Evolutionary conservation across 1,284 basidiomycete species (phyloP), one percentile per base, ranked within the genome.

Genomic region (Fomitopsis palustris): DNA sequence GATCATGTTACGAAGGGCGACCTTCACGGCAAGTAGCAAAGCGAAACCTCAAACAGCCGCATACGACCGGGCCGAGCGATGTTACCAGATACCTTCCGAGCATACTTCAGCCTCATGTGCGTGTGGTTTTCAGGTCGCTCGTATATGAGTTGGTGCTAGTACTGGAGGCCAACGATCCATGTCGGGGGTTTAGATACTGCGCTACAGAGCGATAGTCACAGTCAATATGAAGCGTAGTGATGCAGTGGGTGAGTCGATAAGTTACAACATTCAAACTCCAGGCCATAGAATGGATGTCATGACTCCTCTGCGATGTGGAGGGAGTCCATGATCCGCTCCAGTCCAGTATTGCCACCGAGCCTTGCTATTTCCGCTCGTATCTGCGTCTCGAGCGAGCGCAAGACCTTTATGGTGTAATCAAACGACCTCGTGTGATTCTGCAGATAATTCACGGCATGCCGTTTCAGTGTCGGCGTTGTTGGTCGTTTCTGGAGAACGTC

Each of bases 401-500:
- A 73, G 0, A 93, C 90, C 0, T 72, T 97, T 29, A 45, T 33
- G 29, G 17, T 21, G 25, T 42, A 55, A 51, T 43, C 83, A 65
- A 93, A 92, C 0, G 89, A 90, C 56, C 82, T 78, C 0, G 90
- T 93, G 19, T 80, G 71, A 19, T 81, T 69, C n/a, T 77, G 76
- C 67, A 96, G 82, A 70, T 94, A 93, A 17, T 83, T 77, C 58
- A 96, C 92, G 0, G 87, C 85, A 66, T 93, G 88, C 0, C 75
- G 73, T 69, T 96, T 96, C 55, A 93, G 77, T 0, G 89, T 89
- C 0, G 86, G 85, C 0, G 90, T 91, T 0, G 83, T 79, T 0
- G 95, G 93, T n/a, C 90, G 81, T 74, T 96, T 94, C 71, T 95
- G 91, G 23, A 96, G 81, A 16, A 95, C 86, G 65, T 95, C 93